Percentiles rank a stretch among this genome's conserved stretches.
phyloP scores from a whole-genome alignment of 2,329 filamentous ascomycete genomes.

The Stagonosporopsis vannaccii region DNA sequence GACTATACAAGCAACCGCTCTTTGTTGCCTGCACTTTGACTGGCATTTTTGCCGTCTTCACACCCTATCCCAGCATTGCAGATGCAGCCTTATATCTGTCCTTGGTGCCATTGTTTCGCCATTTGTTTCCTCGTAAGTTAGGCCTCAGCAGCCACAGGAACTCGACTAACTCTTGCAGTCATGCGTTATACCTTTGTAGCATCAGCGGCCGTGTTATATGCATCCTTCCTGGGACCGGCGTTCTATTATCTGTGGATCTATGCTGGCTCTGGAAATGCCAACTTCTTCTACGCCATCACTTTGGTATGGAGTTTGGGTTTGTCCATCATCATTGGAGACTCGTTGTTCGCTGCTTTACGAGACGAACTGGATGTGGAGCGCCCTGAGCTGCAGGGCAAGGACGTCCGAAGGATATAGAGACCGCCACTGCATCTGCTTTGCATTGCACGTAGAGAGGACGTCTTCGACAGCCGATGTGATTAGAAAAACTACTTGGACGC shows the following conservation, averaged over 20 bases:
- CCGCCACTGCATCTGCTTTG: not conserved
- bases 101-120: constrained; percentile 83
- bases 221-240: constrained; percentile 85
- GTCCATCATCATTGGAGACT: constrained; percentile 84
- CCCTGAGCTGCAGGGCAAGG: constrained; percentile 88
- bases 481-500: not conserved
- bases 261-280: constrained; percentile 95
- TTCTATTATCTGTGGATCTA: constrained; percentile 99
- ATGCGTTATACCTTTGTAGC: constrained; percentile 94
- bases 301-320: constrained; percentile 96
- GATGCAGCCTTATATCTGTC: constrained; percentile 88
- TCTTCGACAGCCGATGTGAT: not conserved
- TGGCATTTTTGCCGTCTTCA: constrained; percentile 93
- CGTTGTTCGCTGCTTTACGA: constrained; percentile 84
- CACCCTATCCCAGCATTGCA: constrained; percentile 92
- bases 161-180: constrained; percentile 57
- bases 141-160: not conserved
- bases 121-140: constrained; percentile 79
- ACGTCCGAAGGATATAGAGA: constrained; percentile 78
- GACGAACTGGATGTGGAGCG: constrained; percentile 95
- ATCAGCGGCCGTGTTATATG: constrained; percentile 82
- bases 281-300: constrained; percentile 99
- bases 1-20: constrained; percentile 83
- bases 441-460: not conserved
- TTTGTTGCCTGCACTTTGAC: constrained; percentile 84